Percentiles rank a stretch among this genome's conserved stretches.
These are phyloP conservation scores for Clathrus columnatus DNA, from an alignment of 768 basidiomycete species.

Conservation along the genomic window DNA sequence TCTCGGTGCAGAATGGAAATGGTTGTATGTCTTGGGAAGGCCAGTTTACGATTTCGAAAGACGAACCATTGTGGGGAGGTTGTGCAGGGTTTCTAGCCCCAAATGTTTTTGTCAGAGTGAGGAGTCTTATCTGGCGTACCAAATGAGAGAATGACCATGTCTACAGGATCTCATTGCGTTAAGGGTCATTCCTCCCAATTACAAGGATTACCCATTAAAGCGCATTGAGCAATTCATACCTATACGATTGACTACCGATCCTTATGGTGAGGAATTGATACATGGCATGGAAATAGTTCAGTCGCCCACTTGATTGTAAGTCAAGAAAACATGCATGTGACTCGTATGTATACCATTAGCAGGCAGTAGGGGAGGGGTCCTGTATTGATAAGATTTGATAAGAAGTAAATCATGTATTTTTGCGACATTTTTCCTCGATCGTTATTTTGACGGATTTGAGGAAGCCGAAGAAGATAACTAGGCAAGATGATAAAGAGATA, in stretches of 20 bases:
- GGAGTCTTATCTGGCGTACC: constrained; percentile 8
- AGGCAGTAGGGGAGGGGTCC: no score
- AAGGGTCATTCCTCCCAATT: constrained; percentile 49
- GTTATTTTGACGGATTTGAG: no score
- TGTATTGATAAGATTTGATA: no score
- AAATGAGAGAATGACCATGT: neutral
- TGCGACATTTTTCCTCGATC: neutral
- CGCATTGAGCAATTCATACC: constrained; percentile 56
- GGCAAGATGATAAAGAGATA: no score
- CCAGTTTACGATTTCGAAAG: constrained; percentile 41
- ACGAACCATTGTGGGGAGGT: constrained; percentile 36
- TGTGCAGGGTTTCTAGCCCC: constrained; percentile 43
- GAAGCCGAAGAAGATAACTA: no score
- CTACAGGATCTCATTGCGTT: constrained; percentile 57
- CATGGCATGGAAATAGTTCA: neutral
- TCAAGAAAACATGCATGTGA: no score
- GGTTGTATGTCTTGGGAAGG: constrained; percentile 44
- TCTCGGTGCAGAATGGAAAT: neutral
- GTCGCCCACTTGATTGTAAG: neutral
- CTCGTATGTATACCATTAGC: no score
- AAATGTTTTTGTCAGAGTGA: constrained; percentile 56
- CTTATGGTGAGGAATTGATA: constrained; percentile 27
- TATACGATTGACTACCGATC: constrained; percentile 55
- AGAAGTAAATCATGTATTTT: neutral
- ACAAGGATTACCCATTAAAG: constrained; percentile 42